Percentiles rank a stretch among this genome's conserved stretches.
phyloP scores from a whole-genome alignment of 2,329 filamentous ascomycete genomes.

The Sporothrix euskadiensis region DNA sequence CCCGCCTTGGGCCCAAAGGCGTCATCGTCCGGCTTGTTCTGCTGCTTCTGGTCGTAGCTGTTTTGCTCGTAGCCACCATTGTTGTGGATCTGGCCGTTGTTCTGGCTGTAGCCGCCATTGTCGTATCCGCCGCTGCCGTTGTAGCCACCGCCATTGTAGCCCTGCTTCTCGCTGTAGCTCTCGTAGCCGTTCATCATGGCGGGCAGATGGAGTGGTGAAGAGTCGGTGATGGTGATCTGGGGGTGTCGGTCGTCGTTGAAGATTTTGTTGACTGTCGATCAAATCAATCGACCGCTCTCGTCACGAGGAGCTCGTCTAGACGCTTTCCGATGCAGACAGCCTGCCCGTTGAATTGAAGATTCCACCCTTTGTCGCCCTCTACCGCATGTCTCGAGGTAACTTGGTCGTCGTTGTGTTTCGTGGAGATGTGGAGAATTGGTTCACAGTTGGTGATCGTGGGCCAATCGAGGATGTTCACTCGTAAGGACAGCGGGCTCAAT shows the following conservation, averaged over 20 bases:
- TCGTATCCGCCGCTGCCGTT: slow-evolving; percentile 46
- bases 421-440: background rate
- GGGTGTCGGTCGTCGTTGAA: background rate
- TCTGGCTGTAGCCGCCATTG: background rate
- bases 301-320: no score
- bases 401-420: background rate
- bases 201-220: background rate
- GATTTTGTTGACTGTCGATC: background rate
- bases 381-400: slow-evolving; percentile 1
- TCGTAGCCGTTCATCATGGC: slow-evolving; percentile 76
- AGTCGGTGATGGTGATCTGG: background rate
- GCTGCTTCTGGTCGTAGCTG: background rate
- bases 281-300: background rate
- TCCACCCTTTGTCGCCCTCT: background rate
- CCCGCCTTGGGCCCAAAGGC: slow-evolving; percentile 68
- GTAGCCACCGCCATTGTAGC: slow-evolving; percentile 22
- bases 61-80: background rate
- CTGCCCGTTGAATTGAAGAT: background rate
- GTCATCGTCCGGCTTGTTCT: slow-evolving; percentile 65
- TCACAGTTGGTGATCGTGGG: background rate
- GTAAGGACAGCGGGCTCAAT: background rate
- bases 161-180: slow-evolving; percentile 62
- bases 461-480: background rate
- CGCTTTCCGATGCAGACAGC: background rate
- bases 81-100: no score